Percentiles rank a stretch among this genome's conserved stretches.
Conservation (phyloP, 257 asterid genomes). For the Capsicum baccatum region DNA sequence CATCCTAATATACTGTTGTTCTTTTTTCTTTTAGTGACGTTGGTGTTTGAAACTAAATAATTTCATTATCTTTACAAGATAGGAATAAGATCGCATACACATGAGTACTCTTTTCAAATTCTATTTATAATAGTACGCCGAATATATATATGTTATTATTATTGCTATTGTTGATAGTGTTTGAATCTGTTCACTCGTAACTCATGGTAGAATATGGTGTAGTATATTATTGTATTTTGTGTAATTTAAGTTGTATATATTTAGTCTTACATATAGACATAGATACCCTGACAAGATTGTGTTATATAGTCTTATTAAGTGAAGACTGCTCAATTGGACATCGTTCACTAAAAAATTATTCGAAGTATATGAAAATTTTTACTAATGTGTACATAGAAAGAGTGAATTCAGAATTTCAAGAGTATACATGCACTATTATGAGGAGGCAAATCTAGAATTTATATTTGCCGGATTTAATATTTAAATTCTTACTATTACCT, state of each 20-base stretch:
- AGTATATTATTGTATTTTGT: not conserved
- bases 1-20: not conserved
- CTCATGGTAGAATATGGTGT: not conserved
- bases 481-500: not conserved
- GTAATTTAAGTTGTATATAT: not conserved
- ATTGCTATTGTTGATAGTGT: not conserved
- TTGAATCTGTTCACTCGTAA: not conserved
- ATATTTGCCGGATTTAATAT: not conserved
- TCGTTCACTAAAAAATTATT: not conserved
- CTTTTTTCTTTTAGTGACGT: too few relatives aligned
- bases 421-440: not conserved
- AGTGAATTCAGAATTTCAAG: not conserved
- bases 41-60: too few relatives aligned
- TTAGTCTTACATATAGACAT: not conserved
- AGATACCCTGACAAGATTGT: not conserved
- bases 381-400: not conserved
- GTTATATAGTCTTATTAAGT: not conserved
- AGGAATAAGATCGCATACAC: too few relatives aligned
- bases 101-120: too few relatives aligned
- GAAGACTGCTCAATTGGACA: not conserved
- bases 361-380: not conserved
- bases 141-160: too few relatives aligned
- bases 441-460: not conserved
- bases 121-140: too few relatives aligned
- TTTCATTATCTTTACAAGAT: too few relatives aligned